Evolutionary conservation across 2,329 filamentous ascomycete genomes (phyloP), one percentile per base, ranked within the genome.

Genomic region (Amphichorda felina): DNA sequence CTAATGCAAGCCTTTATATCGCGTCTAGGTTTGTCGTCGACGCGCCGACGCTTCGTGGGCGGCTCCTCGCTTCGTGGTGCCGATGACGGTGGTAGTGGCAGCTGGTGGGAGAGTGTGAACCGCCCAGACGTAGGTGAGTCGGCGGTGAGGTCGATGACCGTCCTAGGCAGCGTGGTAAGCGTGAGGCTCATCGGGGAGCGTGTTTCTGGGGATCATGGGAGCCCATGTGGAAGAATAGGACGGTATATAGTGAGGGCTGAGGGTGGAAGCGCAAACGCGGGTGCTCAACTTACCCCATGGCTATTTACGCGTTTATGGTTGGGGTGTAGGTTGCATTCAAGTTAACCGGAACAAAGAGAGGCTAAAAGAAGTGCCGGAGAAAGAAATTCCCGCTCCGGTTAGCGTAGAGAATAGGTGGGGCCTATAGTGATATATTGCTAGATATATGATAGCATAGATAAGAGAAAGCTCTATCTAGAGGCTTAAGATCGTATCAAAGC

Each of bases 1-100:
- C 41, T 43, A 8, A 60, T 29, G 25, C 53, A 54, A 1, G 45
- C 38, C 32, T 30, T 30, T 9, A 11, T 9, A 4, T 8, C n/a
- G 13, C 26, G 26, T 13, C 26, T 11, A 10, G 26, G 33, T 45
- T 26, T 5, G 45, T n/a, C n/a, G n/a, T n/a, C 44, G 4, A 56
- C 45, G 35, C 55, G 51, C 36, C 49, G 46, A 26, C 48, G 46
- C 43, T 60, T 60, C 6, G 40, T 35, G 6, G 50, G 49, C 33
- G 56, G 51, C 34, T 49, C 50, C 15, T 47, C 40, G 34, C 17
- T 16, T 16, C 16, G 32, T 14, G 16, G 37, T 29, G 24, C 24
- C 8, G 8, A n/a, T 8, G n/a, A 22, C n/a, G 36, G 29, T 19
- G 27, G 22, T 16, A 36, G 24, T 25, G 34, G 33, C n/a, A 30